Conservation (phyloP, 148 eudicot species). For the Rheum nobile region DNA sequence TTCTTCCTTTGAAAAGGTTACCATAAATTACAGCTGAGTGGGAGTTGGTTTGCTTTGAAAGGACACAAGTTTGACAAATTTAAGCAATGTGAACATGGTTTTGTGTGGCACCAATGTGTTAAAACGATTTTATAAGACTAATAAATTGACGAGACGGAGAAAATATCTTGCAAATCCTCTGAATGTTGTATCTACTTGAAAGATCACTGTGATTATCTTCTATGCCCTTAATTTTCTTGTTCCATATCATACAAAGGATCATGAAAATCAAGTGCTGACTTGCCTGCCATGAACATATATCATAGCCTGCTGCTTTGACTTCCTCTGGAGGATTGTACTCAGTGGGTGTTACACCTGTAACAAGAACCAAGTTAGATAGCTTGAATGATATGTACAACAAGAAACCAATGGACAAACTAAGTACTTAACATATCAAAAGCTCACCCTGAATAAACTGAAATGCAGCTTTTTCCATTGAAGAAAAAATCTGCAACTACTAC, state of each 20-base stretch:
- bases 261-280: not conserved
- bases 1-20: not conserved
- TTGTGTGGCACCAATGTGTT: too few species aligned
- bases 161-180: too few species aligned
- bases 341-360: constrained; percentile 47
- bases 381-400: not conserved
- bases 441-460: constrained; percentile 42
- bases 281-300: constrained; percentile 58
- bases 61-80: too few species aligned
- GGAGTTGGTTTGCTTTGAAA: too few species aligned
- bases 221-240: not conserved
- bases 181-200: not conserved
- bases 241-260: not conserved
- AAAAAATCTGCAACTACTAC: too few species aligned
- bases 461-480: constrained; percentile 43
- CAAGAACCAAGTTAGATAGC: not conserved
- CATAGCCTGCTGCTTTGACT: constrained; percentile 66
- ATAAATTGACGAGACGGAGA: too few species aligned
- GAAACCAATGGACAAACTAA: not conserved
- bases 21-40: not conserved
- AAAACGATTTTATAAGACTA: too few species aligned
- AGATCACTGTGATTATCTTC: not conserved
- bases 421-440: not conserved
- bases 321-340: constrained; percentile 71
- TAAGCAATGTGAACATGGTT: too few species aligned